Percentiles rank a stretch among this genome's conserved stretches.
Evolutionary conservation across 345 rosid species (phyloP).

Genomic region (Citrus reticulata): DNA sequence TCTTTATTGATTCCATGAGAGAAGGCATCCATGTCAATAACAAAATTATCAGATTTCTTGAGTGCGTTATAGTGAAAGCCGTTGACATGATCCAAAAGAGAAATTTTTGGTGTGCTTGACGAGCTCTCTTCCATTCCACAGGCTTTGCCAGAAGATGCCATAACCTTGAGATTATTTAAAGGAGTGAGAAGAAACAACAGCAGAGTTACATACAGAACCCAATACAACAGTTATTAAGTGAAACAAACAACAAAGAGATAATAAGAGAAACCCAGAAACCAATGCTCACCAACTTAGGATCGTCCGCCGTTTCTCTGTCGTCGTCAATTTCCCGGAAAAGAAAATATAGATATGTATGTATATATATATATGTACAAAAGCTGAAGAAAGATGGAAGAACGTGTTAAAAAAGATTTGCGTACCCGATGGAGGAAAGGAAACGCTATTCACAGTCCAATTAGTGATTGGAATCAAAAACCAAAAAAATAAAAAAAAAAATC

Average conservation of each 20-base stretch:
- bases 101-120: slow-evolving; percentile 24
- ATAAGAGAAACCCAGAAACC: slow-evolving; percentile 11
- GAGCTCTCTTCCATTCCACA: slow-evolving; percentile 1
- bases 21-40: slow-evolving; percentile 68
- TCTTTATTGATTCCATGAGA: slow-evolving; percentile 41
- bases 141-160: background rate
- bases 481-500: background rate
- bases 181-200: background rate
- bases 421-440: slow-evolving; percentile 11
- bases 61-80: slow-evolving; percentile 36
- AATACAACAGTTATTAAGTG: slow-evolving; percentile 16
- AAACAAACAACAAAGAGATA: no score
- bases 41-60: slow-evolving; percentile 58
- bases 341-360: no score
- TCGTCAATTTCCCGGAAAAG: slow-evolving; percentile 21
- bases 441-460: background rate
- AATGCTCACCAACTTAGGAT: slow-evolving; percentile 48
- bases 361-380: no score
- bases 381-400: background rate
- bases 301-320: slow-evolving; percentile 39
- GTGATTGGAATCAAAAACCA: background rate
- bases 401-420: slow-evolving; percentile 20
- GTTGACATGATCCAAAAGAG: slow-evolving; percentile 44
- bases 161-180: background rate
- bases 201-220: background rate